Evolutionary conservation across 495 filamentous ascomycete genomes (phyloP).

Genomic region (Glonium stellatum): DNA sequence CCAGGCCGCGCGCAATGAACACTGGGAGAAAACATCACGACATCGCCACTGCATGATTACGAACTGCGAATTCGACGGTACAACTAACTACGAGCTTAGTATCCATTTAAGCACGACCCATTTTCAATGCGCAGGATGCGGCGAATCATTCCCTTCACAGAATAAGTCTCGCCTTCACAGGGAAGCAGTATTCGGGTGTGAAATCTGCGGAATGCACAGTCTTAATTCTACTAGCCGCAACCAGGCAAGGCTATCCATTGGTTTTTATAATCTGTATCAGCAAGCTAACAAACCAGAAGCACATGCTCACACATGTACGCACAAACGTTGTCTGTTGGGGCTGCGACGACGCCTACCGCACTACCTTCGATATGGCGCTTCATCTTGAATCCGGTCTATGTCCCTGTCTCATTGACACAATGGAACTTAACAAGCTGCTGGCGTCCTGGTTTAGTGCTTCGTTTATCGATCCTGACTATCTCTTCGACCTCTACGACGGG

Average conservation of each 20-base stretch:
- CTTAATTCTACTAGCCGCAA: neutral
- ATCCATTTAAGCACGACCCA: constrained; percentile 12
- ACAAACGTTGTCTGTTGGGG: constrained; percentile 6
- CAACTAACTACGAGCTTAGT: neutral
- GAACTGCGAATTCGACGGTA: constrained; percentile 17
- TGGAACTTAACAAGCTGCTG: neutral
- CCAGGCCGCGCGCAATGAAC: constrained; percentile 17
- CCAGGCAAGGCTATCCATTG: neutral
- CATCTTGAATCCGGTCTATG: constrained; percentile 19
- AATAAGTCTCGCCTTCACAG: neutral
- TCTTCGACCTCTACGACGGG: neutral
- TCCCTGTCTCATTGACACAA: constrained; percentile 2
- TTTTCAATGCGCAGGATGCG: constrained; percentile 11
- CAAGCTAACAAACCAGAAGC: neutral
- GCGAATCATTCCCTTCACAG: neutral
- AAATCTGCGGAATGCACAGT: neutral
- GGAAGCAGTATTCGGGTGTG: neutral
- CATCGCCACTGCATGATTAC: constrained; percentile 20
- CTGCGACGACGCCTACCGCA: constrained; percentile 5
- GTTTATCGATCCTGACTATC: constrained; percentile 3
- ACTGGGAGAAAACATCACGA: constrained; percentile 15
- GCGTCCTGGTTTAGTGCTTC: constrained; percentile 9
- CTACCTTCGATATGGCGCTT: constrained; percentile 3
- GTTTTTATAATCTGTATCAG: neutral
- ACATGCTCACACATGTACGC: constrained; percentile 1